Evolutionary conservation across 2,329 filamentous ascomycete species (phyloP), one percentile per base, ranked within the genome.

Genomic region (Bisporella sp.): DNA sequence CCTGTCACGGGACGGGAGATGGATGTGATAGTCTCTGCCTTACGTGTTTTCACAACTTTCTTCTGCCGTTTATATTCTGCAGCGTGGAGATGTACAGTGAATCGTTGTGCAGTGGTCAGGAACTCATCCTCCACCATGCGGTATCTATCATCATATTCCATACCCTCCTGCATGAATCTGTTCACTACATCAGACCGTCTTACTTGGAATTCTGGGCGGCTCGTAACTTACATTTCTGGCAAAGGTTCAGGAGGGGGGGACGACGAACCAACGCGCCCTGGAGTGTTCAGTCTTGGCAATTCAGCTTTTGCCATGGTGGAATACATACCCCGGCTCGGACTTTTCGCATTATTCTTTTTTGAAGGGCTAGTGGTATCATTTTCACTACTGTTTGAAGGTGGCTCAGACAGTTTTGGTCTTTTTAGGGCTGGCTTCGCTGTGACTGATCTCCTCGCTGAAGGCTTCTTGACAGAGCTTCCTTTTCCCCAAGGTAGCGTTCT

Each of bases 71-170:
- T 74, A 64, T 92, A 92, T 65, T 90, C 87, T 12, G 82, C 85
- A n/a, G 82, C 78, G 63, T 91, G 87, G 1, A 92, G 75, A 64
- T 90, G 86, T 5, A 77, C 76, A 0, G 87, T 92, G 66, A 88
- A 92, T 3, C 73, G 70, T 47, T 81, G 78, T 0, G 87, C 87
- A 0, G 82, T 78, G 12, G 76, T 70, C 21, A 85, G 69, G 55
- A 93, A 81, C 58, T 92, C 87, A 59, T 93, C 88, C 66, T 92
- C 88, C 0, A 93, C 88, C 85, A 92, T 91, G 60, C 87, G 83
- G 66, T 81, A 92, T 49, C 69, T 70, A 62, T 91, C 86, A 64
- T 93, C 88, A n/a, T 75, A 67, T 4, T 77, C 71, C n/a, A 77
- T 66, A 3, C 82, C 83, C 44, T 81, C 73, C 2, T 73, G 70